Evolutionary conservation across 1,284 basidiomycete species (phyloP).

Genomic region (Anthracocystis panici-leucophaei): DNA sequence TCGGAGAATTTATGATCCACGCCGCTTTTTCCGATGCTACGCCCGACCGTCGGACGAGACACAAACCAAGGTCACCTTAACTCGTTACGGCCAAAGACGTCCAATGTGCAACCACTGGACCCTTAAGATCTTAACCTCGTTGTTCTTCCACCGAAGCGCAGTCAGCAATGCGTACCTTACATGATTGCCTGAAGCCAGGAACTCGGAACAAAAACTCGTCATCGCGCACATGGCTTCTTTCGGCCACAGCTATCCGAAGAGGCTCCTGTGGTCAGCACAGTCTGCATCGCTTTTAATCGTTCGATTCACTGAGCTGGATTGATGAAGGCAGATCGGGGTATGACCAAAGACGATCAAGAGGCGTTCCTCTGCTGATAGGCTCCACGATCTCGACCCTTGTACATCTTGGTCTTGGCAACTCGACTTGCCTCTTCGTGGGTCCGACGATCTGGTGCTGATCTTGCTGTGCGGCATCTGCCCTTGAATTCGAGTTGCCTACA

Average conservation of each 20-base stretch:
- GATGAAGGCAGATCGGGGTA: too few relatives aligned
- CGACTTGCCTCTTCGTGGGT: neutral
- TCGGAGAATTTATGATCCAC: constrained; percentile 4
- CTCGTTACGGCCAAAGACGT: neutral
- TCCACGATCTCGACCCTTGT: neutral
- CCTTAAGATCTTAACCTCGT: neutral
- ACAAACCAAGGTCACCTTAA: neutral
- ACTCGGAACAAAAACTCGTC: too few relatives aligned
- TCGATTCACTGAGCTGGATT: too few relatives aligned
- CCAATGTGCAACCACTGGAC: neutral
- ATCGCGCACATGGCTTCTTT: too few relatives aligned
- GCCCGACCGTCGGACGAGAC: constrained; percentile 2
- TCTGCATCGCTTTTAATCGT: too few relatives aligned
- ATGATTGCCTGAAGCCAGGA: neutral
- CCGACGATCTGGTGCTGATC: neutral
- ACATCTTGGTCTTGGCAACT: neutral
- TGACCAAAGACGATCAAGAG: too few relatives aligned
- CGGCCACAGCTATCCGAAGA: too few relatives aligned
- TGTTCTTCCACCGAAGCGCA: neutral
- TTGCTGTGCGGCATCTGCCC: neutral
- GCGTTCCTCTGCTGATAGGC: neutral
- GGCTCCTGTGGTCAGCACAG: too few relatives aligned
- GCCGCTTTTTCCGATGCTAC: constrained; percentile 1
- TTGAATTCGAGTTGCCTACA: constrained; percentile 4
- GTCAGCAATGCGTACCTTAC: neutral